Conservation (phyloP, 192 early-diverging fungal species). For the Pilaira anomala region DNA sequence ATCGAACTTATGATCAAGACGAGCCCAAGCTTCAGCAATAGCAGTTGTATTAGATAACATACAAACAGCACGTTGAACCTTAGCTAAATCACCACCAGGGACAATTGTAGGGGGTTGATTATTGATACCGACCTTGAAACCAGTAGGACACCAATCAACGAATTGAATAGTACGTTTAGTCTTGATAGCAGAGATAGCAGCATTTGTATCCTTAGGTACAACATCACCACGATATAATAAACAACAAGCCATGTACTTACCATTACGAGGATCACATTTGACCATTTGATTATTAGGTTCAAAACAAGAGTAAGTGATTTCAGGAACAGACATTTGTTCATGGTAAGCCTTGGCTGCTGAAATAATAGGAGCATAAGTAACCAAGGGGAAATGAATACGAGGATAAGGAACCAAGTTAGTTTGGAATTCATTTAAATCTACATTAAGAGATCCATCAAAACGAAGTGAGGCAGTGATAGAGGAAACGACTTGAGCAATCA, state of each 20-base stretch:
- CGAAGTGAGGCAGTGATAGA: slow-evolving; percentile 99
- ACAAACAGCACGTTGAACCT: slow-evolving; percentile 92
- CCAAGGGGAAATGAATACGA: slow-evolving; percentile 98
- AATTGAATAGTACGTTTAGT: slow-evolving; percentile 96
- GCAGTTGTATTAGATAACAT: slow-evolving; percentile 99
- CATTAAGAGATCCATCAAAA: slow-evolving; percentile 98
- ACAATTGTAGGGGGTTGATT: slow-evolving; percentile 87
- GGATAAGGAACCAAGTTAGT: slow-evolving; percentile 99
- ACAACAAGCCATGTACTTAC: slow-evolving; percentile 99
- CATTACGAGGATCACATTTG: slow-evolving; percentile 95
- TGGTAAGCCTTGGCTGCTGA: slow-evolving; percentile 95
- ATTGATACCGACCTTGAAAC: slow-evolving; percentile 99
- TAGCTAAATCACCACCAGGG: slow-evolving; percentile 91
- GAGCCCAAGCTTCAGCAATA: slow-evolving; percentile 99
- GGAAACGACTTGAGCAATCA: slow-evolving; percentile 98
- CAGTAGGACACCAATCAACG: slow-evolving; percentile 99
- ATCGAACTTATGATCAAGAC: slow-evolving; percentile 99
- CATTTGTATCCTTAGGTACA: slow-evolving; percentile 96
- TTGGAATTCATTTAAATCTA: slow-evolving; percentile 99
- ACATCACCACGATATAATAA: slow-evolving; percentile 99
- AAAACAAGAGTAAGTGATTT: slow-evolving; percentile 97
- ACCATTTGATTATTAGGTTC: slow-evolving; percentile 99
- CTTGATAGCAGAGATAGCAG: slow-evolving; percentile 86
- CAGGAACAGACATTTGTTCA: slow-evolving; percentile 91
- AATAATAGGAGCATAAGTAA: slow-evolving; percentile 95